A percentile compares a stretch with the other conserved stretches of the same genome.
phyloP scores from a whole-genome alignment of 768 basidiomycete species.

The Lanmaoa pseudosensibilis region DNA sequence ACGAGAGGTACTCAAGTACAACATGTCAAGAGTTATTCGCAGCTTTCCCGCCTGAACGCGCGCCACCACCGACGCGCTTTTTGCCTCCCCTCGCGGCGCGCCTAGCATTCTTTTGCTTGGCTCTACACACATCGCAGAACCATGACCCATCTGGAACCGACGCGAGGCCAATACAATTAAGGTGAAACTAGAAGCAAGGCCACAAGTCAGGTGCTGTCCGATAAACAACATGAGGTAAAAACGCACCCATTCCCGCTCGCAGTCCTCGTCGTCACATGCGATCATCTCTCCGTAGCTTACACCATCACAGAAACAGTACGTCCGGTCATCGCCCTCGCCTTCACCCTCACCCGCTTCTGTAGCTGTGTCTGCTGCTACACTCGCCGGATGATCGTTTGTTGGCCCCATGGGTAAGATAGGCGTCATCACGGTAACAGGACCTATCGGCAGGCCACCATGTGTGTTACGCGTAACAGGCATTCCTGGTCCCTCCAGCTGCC shows the following conservation, averaged over 20 bases:
- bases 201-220: slow-evolving; percentile 10
- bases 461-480: slow-evolving; percentile 64
- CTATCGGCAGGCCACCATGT: slow-evolving; percentile 23
- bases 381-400: slow-evolving; percentile 34
- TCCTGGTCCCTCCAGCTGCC: slow-evolving; percentile 73
- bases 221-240: slow-evolving; percentile 5
- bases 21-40: slow-evolving; percentile 30
- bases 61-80: slow-evolving; percentile 43
- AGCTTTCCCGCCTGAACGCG: slow-evolving; percentile 31
- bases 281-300: slow-evolving; percentile 94
- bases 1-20: slow-evolving; percentile 3
- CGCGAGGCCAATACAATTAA: slow-evolving; percentile 68
- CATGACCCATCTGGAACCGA: slow-evolving; percentile 69
- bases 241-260: slow-evolving; percentile 88
- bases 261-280: slow-evolving; percentile 80
- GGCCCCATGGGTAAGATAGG: slow-evolving; percentile 25
- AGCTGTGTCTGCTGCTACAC: slow-evolving; percentile 40
- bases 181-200: slow-evolving; percentile 62
- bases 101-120: slow-evolving; percentile 49
- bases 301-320: slow-evolving; percentile 84
- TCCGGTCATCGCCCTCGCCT: slow-evolving; percentile 56
- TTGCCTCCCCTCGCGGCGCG: slow-evolving; percentile 55
- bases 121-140: slow-evolving; percentile 71
- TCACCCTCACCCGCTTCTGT: slow-evolving; percentile 52
- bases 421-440: slow-evolving; percentile 24